A percentile compares a stretch with the other conserved stretches of the same genome.
These are phyloP conservation scores for Pythium scleroteichum DNA, from an alignment of 352 stramenopile genomes.

Conservation along the genomic window DNA sequence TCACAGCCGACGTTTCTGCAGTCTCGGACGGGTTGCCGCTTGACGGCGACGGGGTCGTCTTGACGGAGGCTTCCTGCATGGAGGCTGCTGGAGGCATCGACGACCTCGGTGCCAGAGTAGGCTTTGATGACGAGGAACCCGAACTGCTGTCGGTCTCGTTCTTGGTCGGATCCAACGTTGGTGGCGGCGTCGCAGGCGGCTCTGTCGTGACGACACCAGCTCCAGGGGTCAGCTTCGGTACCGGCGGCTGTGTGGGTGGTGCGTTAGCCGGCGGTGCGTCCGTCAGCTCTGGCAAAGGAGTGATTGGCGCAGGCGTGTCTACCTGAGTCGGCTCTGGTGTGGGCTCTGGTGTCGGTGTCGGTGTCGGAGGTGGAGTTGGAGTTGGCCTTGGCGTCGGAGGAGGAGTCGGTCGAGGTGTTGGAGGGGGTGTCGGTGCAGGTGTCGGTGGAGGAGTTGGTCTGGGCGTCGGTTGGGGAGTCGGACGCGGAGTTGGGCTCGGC, in stretches of 20 bases:
- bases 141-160: neutral
- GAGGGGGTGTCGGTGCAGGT: neutral
- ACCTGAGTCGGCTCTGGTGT: neutral
- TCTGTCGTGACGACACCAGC: slow-evolving; percentile 4
- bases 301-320: slow-evolving; percentile 11
- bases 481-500: slow-evolving; percentile 1
- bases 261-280: slow-evolving; percentile 7
- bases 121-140: neutral
- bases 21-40: neutral
- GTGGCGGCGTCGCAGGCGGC: neutral
- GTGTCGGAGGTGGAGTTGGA: neutral
- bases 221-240: slow-evolving; percentile 13
- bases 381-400: slow-evolving; percentile 8
- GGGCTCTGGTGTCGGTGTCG: slow-evolving; percentile 1
- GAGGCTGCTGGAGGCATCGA: neutral
- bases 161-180: neutral
- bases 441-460: slow-evolving; percentile 6
- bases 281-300: slow-evolving; percentile 9
- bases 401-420: neutral
- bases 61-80: slow-evolving; percentile 11
- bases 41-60: slow-evolving; percentile 5
- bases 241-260: slow-evolving; percentile 1
- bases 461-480: slow-evolving; percentile 4
- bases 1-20: slow-evolving; percentile 26
- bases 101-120: neutral